Percentiles rank a stretch among this genome's conserved stretches.
Conservation (phyloP, 176 grass and related monocot species). For the Ensete glaucum region DNA sequence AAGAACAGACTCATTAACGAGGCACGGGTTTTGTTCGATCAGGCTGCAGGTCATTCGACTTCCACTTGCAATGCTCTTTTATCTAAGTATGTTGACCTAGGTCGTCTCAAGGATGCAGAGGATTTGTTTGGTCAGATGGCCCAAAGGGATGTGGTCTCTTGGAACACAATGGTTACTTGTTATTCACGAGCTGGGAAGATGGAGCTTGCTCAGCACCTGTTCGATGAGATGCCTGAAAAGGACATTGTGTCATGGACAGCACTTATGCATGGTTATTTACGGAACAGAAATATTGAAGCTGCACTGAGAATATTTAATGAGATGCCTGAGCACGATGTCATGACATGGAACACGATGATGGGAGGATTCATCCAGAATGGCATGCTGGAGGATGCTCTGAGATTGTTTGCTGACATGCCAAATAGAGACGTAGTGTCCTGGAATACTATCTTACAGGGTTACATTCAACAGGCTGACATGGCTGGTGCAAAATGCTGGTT, state of each 20-base stretch:
- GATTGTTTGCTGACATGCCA: conserved; percentile 51
- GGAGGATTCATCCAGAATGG: conserved; percentile 43
- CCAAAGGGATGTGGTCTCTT: conserved; percentile 31
- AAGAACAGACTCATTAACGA: conserved; percentile 26
- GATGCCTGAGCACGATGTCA: conserved; percentile 47
- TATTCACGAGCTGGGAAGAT: conserved; percentile 41
- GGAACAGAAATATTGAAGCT: conserved; percentile 31
- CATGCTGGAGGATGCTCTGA: conserved; percentile 52
- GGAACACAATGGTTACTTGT: conserved; percentile 62
- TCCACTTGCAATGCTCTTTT: conserved; percentile 36
- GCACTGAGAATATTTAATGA: conserved; percentile 46
- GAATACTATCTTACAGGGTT: conserved; percentile 71
- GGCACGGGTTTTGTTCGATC: conserved; percentile 30
- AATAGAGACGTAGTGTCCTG: conserved; percentile 53
- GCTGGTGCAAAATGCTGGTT: conserved; percentile 49
- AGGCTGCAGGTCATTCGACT: not conserved
- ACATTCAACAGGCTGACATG: conserved; percentile 47
- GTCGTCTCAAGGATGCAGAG: conserved; percentile 36
- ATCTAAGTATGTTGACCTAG: conserved; percentile 32
- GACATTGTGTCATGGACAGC: conserved; percentile 60
- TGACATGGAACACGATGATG: conserved; percentile 81
- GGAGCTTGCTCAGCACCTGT: conserved; percentile 33
- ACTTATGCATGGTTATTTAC: conserved; percentile 51
- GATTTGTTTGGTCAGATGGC: conserved; percentile 42
- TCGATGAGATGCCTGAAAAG: conserved; percentile 46